Evolutionary conservation across 306 rosid species (phyloP).

Genomic region (Nissolia schottii): DNA sequence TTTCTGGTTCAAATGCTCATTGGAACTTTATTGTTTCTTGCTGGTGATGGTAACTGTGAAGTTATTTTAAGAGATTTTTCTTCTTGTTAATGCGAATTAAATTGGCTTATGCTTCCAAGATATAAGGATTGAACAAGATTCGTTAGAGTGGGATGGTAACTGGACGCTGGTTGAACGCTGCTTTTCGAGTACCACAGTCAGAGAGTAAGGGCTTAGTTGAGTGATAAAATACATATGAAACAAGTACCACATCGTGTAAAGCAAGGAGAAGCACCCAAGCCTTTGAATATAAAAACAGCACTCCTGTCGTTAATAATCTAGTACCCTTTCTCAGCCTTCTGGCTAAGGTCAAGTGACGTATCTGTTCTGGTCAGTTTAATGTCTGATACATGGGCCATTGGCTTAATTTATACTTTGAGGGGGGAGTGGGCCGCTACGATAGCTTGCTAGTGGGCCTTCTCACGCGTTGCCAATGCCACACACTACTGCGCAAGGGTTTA

Average conservation of each 20-base stretch:
- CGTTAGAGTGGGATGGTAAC: too few relatives aligned
- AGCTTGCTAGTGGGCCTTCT: neutral
- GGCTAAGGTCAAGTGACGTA: constrained; percentile 8
- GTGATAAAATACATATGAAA: too few relatives aligned
- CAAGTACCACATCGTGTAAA: neutral
- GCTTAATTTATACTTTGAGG: neutral
- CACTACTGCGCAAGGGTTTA: neutral
- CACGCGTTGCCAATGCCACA: neutral
- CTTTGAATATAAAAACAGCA: neutral
- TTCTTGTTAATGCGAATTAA: too few relatives aligned
- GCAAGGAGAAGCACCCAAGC: neutral
- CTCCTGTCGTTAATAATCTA: too few relatives aligned
- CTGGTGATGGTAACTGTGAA: neutral
- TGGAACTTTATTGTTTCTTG: neutral
- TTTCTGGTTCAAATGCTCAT: constrained; percentile 15
- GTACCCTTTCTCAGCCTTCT: constrained; percentile 8
- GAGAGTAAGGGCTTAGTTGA: too few relatives aligned
- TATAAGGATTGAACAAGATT: too few relatives aligned
- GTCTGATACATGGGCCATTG: neutral
- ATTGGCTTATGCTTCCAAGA: too few relatives aligned
- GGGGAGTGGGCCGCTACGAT: neutral
- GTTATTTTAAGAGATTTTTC: too few relatives aligned
- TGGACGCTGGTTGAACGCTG: too few relatives aligned
- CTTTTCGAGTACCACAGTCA: too few relatives aligned
- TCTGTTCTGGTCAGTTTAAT: constrained; percentile 5